phyloP scores from a whole-genome alignment of 192 early-diverging fungal genomes.

The Diversispora epigaea region DNA sequence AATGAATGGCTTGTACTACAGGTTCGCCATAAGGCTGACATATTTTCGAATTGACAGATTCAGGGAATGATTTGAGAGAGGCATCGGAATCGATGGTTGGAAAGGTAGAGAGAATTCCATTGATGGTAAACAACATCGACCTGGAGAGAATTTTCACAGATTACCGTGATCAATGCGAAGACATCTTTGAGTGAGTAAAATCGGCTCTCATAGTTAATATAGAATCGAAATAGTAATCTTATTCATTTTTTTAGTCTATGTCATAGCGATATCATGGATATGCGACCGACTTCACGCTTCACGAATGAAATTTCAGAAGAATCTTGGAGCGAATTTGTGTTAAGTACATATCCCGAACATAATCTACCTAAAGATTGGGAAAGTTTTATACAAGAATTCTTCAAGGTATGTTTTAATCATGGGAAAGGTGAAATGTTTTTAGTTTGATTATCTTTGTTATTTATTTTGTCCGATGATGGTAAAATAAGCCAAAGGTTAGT shows the following conservation, averaged over 20 bases:
- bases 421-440: slow-evolving; percentile 17
- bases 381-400: slow-evolving; percentile 27
- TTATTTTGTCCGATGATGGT: slow-evolving; percentile 30
- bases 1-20: slow-evolving; percentile 24
- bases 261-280: slow-evolving; percentile 31
- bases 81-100: slow-evolving; percentile 24
- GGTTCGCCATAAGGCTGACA: slow-evolving; percentile 23
- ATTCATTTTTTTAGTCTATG: slow-evolving; percentile 27
- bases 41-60: slow-evolving; percentile 27
- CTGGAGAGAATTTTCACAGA: slow-evolving; percentile 22
- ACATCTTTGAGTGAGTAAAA: slow-evolving; percentile 28
- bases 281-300: slow-evolving; percentile 21
- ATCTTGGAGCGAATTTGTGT: slow-evolving; percentile 22
- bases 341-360: slow-evolving; percentile 23
- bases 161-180: slow-evolving; percentile 25
- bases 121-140: slow-evolving; percentile 7
- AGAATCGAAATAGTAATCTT: slow-evolving; percentile 24
- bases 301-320: slow-evolving; percentile 20
- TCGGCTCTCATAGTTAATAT: background rate
- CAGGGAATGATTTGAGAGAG: slow-evolving; percentile 14
- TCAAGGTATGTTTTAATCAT: slow-evolving; percentile 15
- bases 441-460: slow-evolving; percentile 34
- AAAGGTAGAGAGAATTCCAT: slow-evolving; percentile 18
- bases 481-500: slow-evolving; percentile 27
- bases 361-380: slow-evolving; percentile 25